These are phyloP conservation scores for Colletotrichum acutatum DNA, from an alignment of 2,329 filamentous ascomycete genomes.

Conservation along the genomic window DNA sequence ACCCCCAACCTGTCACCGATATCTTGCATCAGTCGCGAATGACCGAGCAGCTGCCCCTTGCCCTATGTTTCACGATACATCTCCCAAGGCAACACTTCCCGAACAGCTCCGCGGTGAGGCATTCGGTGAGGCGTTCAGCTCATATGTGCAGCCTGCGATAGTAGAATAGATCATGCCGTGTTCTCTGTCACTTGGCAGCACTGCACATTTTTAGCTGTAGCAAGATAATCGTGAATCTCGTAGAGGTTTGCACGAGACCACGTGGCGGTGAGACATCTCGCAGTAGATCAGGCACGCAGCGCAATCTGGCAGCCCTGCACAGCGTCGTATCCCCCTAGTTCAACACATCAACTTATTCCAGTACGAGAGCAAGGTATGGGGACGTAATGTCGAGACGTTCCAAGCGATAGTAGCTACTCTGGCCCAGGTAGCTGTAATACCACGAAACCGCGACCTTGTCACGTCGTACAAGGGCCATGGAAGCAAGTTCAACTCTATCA, in stretches of 20 bases:
- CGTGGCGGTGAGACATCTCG: slow-evolving; percentile 14
- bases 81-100: neutral
- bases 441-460: neutral
- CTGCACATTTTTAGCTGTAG: neutral
- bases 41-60: neutral
- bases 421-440: neutral
- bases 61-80: neutral
- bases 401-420: slow-evolving; percentile 6
- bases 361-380: neutral
- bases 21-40: neutral
- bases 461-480: slow-evolving; percentile 3
- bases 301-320: slow-evolving; percentile 6
- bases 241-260: neutral
- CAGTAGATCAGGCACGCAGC: slow-evolving; percentile 14
- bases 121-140: neutral
- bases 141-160: neutral
- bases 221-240: neutral
- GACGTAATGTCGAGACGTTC: slow-evolving; percentile 19
- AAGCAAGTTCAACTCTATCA: neutral
- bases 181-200: neutral
- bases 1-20: neutral
- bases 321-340: neutral
- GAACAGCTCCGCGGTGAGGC: neutral
- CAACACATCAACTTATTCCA: too few species aligned
- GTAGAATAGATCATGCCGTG: neutral